A percentile compares a stretch with the other conserved stretches of the same genome.
Conservation (phyloP, 306 rosid genomes). For the Acacia acuminata region DNA sequence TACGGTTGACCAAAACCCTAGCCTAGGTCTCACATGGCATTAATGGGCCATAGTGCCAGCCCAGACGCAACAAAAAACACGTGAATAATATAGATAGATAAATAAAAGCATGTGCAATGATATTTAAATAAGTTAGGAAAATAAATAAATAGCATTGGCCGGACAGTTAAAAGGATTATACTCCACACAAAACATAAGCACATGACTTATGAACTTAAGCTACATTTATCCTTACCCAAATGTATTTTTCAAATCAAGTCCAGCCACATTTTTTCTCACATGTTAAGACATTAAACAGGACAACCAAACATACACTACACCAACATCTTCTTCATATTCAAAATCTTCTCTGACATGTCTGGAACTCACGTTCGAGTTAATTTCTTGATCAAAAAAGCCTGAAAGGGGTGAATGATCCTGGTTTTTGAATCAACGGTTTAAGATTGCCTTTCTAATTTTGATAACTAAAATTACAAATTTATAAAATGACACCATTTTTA, state of each 20-base stretch:
- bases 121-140: no score
- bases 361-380: no score
- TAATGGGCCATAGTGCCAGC: not conserved
- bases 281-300: not conserved
- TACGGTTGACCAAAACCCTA: not conserved
- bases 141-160: not conserved
- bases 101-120: no score
- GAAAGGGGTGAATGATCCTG: no score
- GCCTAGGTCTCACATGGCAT: not conserved
- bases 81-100: no score
- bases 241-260: not conserved
- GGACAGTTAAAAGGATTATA: not conserved
- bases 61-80: not conserved
- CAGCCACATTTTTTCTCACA: not conserved
- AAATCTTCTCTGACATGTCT: no score
- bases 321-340: conserved; percentile 51
- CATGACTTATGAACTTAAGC: not conserved
- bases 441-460: no score
- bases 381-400: no score
- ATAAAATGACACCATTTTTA: no score
- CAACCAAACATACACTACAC: not conserved
- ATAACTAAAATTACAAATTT: no score
- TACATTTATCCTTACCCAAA: not conserved
- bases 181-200: not conserved
- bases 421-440: no score